Evolutionary conservation across 2,329 filamentous ascomycete species (phyloP).

Genomic region (Fusarium musae): DNA sequence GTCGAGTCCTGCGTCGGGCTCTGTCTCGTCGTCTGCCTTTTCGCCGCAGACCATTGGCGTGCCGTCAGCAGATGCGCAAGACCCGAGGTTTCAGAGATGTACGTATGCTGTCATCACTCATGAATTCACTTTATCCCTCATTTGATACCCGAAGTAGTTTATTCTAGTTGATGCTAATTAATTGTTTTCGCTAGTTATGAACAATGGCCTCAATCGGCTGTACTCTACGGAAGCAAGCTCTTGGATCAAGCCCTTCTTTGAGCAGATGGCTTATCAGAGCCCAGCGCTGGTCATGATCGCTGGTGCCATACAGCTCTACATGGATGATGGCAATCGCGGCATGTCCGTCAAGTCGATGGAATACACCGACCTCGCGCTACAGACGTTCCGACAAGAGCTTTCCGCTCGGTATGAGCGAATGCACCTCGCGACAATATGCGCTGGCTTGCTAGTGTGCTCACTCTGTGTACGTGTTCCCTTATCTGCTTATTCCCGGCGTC

Average conservation of each 20-base stretch:
- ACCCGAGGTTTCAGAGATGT: conserved; percentile 36
- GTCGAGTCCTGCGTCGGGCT: conserved; percentile 19
- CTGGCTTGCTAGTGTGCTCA: conserved; percentile 37
- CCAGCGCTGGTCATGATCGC: conserved; percentile 35
- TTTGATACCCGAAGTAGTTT: not conserved
- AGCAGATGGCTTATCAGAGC: conserved; percentile 40
- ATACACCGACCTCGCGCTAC: conserved; percentile 32
- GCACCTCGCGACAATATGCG: conserved; percentile 33
- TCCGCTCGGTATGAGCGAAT: conserved; percentile 28
- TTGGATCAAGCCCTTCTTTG: conserved; percentile 40
- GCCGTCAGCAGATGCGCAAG: conserved; percentile 2
- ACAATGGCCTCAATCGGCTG: conserved; percentile 31
- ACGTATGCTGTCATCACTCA: conserved; percentile 19
- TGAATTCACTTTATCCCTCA: not conserved
- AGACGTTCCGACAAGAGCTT: conserved; percentile 40
- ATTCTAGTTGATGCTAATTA: conserved; percentile 2
- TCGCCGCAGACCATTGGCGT: conserved; percentile 12
- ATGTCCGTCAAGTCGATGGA: conserved; percentile 41
- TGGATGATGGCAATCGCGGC: conserved; percentile 29
- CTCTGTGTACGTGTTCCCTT: conserved; percentile 31
- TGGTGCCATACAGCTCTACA: conserved; percentile 38
- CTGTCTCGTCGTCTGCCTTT: not conserved
- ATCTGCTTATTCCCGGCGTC: not conserved
- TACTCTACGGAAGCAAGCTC: conserved; percentile 38
- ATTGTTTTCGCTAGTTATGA: conserved; percentile 24